phyloP scores from a whole-genome alignment of 352 stramenopile genomes.

The Poterioochromonas sp. region DNA sequence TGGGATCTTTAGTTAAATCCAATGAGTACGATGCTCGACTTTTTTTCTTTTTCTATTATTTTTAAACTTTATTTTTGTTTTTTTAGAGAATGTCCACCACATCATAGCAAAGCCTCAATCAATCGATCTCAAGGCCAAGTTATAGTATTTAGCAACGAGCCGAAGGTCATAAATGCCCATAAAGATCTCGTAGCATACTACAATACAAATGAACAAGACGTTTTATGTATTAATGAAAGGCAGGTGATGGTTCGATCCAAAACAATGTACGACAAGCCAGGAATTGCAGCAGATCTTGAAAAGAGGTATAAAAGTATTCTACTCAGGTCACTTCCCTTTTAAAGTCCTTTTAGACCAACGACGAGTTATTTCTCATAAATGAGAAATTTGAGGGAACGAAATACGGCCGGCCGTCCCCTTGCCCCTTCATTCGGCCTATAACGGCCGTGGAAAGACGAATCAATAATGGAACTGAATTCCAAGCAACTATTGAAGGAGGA shows the following conservation, averaged over 20 bases:
- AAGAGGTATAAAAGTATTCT: too few species aligned
- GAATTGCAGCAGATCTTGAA: too few species aligned
- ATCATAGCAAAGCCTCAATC: too few species aligned
- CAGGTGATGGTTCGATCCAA: conserved; percentile 69
- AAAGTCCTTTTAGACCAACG: too few species aligned
- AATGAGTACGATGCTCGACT: conserved; percentile 27
- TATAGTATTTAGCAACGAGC: conserved; percentile 60
- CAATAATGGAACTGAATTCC: too few species aligned
- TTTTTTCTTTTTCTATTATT: not conserved
- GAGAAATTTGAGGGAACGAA: too few species aligned
- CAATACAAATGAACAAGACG: conserved; percentile 52
- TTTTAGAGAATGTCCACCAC: not conserved
- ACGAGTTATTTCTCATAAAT: too few species aligned
- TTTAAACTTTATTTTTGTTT: not conserved
- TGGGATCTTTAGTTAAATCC: conserved; percentile 45
- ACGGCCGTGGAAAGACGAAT: too few species aligned
- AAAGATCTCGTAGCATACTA: not conserved
- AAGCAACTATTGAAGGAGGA: too few species aligned
- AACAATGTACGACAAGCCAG: conserved; percentile 59
- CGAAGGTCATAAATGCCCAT: not conserved
- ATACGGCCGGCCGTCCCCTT: too few species aligned
- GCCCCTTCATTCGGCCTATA: too few species aligned
- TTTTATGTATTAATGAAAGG: conserved; percentile 73
- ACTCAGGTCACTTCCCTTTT: too few species aligned
- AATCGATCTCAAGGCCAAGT: conserved; percentile 35